Base-by-base conservation (phyloP, 2,329 filamentous ascomycete species). In the Zalaria sp. region DNA sequence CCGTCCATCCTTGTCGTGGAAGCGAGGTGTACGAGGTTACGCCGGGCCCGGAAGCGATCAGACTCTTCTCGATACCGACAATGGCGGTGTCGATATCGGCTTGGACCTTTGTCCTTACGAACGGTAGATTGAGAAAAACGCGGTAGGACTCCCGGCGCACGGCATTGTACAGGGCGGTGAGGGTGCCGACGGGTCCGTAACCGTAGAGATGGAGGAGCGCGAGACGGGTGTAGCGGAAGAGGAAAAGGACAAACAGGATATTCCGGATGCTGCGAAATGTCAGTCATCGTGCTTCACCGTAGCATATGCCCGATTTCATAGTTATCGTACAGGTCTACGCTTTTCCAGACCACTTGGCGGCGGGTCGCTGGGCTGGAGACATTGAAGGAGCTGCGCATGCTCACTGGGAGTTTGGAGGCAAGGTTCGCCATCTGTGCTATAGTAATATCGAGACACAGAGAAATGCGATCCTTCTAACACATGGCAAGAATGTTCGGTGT, bases 231-330 rank as follows among this genome's bases (percentile, higher is more conserved):
- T 87, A 83, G 57, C 88, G 81, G 38, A 93, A 68, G 46, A 95
- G 60, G 65, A 96, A 95, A 52, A 93, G 74, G 57, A 88, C 71
- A 62, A 96, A 93, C 53, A 96, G 69, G 45, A 95, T 69, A 59
- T 95, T 93, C 42, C 85, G 83, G 47, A 94, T 57, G 46, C 85
- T 89, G 41, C 1, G 4, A 32, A n/a, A n/a, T 32, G 29, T 32
- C n/a, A 32, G 29, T 32, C n/a, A n/a, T 8, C 7, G 35, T 9
- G 27, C 37, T 10, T 18, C 18, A 18, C 18, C 18, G 18, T 18
- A 18, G 18, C 18, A 18, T 18, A 18, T 18, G 18, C 18, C 18
- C 18, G 18, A 18, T 18, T 18, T 18, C 18, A 18, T 18, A 18
- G 18, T 18, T 18, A 18, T 18, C 18, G 18, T 38, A 27, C 37